Evolutionary conservation across 805 yeast genomes (phyloP), one percentile per base, ranked within the genome.

Genomic region (Metschnikowia anglica): DNA sequence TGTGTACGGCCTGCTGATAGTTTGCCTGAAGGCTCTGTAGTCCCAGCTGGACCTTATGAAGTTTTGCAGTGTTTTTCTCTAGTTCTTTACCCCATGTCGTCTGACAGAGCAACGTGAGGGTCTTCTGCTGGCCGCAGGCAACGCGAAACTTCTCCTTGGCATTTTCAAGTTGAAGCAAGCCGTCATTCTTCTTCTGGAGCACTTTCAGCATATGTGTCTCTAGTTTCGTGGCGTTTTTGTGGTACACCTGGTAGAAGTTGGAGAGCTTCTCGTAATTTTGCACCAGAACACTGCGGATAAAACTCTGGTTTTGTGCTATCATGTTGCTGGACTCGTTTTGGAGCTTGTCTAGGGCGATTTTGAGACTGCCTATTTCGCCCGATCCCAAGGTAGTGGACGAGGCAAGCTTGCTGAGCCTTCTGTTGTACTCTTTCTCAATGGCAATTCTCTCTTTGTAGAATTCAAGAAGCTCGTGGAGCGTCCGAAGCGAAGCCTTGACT

Each of bases 11-110:
- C 5, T 70, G 63, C 55, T 77, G 83, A 58, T 85, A 88, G 36
- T 81, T 81, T 3, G 78, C 65, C 45, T 79, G 76, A 40, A 62
- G 64, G 26, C 53, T 59, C 19, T 59, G 57, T 62, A 68, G 73
- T 10, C 73, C 52, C 18, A 67, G 62, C 44, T 70, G 74, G 5
- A 77, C 65, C 49, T 74, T 76, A 34, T 71, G 73, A 33, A 81
- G 71, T 58, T 80, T 84, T 31, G 68, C 66, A 45, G 81, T 74
- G 52, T 78, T 68, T 47, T 73, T 76, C 44, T 82, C 85, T 23
- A 81, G 73, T 56, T 88, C 95, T 49, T 77, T 77, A 16, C 90
- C 93, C 70, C 86, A 78, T 21, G 88, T 72, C 17, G 88, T 69
- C 44, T 80, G 80, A 51, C 79, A 78, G 51, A 81, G 79, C 5